phyloP scores from a whole-genome alignment of 768 basidiomycete genomes.

The Pluteus cervinus region DNA sequence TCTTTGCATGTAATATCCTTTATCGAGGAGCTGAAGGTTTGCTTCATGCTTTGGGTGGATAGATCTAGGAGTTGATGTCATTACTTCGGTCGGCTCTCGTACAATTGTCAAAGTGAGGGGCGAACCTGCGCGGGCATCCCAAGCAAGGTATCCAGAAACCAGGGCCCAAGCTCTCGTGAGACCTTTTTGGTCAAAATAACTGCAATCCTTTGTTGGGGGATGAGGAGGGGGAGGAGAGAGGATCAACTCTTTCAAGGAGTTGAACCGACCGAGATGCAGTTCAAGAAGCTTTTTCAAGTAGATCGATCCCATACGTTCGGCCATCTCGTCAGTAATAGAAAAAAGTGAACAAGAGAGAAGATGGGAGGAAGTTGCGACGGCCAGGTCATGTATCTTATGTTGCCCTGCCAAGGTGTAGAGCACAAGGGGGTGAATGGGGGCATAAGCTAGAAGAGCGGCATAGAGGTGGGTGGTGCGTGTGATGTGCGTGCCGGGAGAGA shows the following conservation, averaged over 20 bases:
- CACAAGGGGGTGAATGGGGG: slow-evolving; percentile 29
- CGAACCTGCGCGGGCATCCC: too few species aligned
- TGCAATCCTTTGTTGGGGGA: slow-evolving; percentile 14
- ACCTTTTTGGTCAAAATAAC: too few species aligned
- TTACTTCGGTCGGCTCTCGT: neutral
- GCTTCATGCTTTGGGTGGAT: slow-evolving; percentile 19
- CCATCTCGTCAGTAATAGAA: slow-evolving; percentile 25
- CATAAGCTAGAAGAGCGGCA: slow-evolving; percentile 30
- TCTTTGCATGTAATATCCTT: slow-evolving; percentile 22
- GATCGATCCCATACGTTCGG: slow-evolving; percentile 24
- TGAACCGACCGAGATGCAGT: slow-evolving; percentile 27
- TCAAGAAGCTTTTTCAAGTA: slow-evolving; percentile 32
- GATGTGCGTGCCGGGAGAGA: slow-evolving; percentile 15
- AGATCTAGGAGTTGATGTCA: slow-evolving; percentile 18
- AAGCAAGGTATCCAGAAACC: too few species aligned
- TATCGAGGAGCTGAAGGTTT: slow-evolving; percentile 17
- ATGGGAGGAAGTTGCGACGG: slow-evolving; percentile 28
- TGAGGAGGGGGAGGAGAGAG: slow-evolving; percentile 17
- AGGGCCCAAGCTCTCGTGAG: too few species aligned
- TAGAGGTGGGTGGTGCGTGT: slow-evolving; percentile 19
- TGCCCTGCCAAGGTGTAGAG: too few species aligned
- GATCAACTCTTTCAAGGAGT: slow-evolving; percentile 20
- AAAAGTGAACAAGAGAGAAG: slow-evolving; percentile 25
- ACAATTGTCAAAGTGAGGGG: too few species aligned
- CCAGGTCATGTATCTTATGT: slow-evolving; percentile 27